Evolutionary conservation across 257 asterid species (phyloP).

Genomic region (Solanum sitiens): DNA sequence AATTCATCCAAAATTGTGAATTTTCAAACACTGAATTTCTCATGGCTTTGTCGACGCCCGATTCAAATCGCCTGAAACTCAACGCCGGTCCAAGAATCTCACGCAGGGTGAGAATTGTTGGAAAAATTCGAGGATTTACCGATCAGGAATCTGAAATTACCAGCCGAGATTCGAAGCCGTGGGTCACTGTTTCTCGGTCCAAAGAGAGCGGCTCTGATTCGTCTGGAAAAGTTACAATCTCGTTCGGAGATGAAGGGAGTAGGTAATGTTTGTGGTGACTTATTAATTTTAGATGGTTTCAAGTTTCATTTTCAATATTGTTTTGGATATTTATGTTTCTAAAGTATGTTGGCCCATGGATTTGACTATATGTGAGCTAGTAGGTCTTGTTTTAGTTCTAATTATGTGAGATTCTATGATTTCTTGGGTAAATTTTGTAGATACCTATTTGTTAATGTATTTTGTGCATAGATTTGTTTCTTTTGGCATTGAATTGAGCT

Average conservation of each 20-base stretch:
- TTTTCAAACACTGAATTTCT: neutral
- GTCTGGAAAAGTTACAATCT: slow-evolving; percentile 20
- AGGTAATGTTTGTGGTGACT: slow-evolving; percentile 11
- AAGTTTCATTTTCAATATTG: neutral
- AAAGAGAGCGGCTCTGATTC: slow-evolving; percentile 16
- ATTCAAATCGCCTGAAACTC: slow-evolving; percentile 3
- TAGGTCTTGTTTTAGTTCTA: neutral
- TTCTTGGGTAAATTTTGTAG: neutral
- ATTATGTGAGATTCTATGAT: neutral
- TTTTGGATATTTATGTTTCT: neutral
- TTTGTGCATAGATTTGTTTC: neutral
- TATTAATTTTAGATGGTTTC: neutral
- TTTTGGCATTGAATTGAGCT: neutral
- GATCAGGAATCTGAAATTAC: slow-evolving; percentile 26
- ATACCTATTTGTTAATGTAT: neutral
- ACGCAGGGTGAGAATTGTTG: slow-evolving; percentile 40
- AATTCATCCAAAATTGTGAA: neutral
- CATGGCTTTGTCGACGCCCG: slow-evolving; percentile 29
- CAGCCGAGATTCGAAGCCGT: slow-evolving; percentile 21
- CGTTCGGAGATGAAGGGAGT: slow-evolving; percentile 28
- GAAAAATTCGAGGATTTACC: slow-evolving; percentile 40
- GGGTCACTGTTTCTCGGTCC: slow-evolving; percentile 36
- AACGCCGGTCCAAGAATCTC: slow-evolving; percentile 10
- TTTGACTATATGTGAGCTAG: neutral
- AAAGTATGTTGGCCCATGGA: neutral